Evolutionary conservation across 805 yeast genomes (phyloP), one percentile per base, ranked within the genome.

Genomic region (Saccharomycopsis vini): DNA sequence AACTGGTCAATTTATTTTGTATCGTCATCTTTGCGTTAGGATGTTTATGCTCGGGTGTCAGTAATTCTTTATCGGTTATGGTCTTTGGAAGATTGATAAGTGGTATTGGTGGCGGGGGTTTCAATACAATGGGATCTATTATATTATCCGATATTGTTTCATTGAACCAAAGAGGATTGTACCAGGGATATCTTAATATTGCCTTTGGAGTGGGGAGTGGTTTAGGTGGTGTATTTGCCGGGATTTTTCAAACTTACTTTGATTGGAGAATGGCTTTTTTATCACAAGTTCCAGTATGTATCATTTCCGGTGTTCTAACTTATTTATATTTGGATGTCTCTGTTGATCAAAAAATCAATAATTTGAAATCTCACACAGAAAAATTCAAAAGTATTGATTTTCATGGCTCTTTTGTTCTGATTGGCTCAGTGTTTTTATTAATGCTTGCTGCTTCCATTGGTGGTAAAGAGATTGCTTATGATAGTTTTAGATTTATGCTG

Each of bases 61-160:
- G 66, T 3, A 51, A 50, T 15, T 54, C 54, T 40, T 56, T 63
- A 23, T 51, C 55, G n/a, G 57, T 60, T 40, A 60, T 76, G 60
- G 56, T 73, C 54, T 48, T 73, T 24, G 82, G 82, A 3, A 66
- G 86, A 54, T 76, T 85, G 48, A 67, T 87, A 40, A 79, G 94
- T 21, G 96, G 96, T 16, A 72, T 83, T 44, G 95, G 95, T 12
- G 95, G 95, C n/a, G 92, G 95, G 4, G 95, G 95, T 1, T 73
- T 87, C 55, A 75, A 80, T 40, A 71, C 89, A 0, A 64, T 86
- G 52, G 73, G 85, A 15, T 79, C 95, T 4, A 81, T 87, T 45
- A 71, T 88, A 2, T 72, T 81, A 53, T 75, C 85, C 21, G 95
- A 87, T 60, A 65, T 85, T 38, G 79, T 88, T 22, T 79, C 92